Evolutionary conservation across 352 stramenopile species (phyloP).

Genomic region (Pythium grandisporangium): DNA sequence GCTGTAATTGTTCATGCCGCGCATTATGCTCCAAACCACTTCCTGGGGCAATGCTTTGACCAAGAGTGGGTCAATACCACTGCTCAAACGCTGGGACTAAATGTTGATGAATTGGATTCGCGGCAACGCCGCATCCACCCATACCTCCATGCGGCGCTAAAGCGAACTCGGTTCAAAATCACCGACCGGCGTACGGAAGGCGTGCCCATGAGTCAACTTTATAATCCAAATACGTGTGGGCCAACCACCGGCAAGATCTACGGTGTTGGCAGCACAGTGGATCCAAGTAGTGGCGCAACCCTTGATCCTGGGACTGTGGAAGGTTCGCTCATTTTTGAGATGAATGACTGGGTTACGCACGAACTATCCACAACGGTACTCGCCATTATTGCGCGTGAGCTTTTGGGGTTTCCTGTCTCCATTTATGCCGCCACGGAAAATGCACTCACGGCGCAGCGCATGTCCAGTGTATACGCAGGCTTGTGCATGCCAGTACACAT

Average conservation of each 20-base stretch:
- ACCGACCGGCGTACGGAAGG: slow-evolving; percentile 11
- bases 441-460: slow-evolving; percentile 16
- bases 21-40: slow-evolving; percentile 22
- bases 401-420: slow-evolving; percentile 6
- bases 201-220: not conserved
- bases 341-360: slow-evolving; percentile 13
- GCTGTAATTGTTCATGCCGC: too few relatives aligned
- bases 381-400: slow-evolving; percentile 17
- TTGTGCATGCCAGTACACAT: slow-evolving; percentile 23
- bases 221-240: slow-evolving; percentile 10
- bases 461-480: slow-evolving; percentile 13
- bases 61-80: slow-evolving; percentile 16
- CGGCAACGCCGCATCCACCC: slow-evolving; percentile 9
- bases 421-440: not conserved
- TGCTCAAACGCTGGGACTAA: slow-evolving; percentile 3
- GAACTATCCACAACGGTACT: slow-evolving; percentile 17
- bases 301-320: slow-evolving; percentile 6
- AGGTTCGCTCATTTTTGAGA: slow-evolving; percentile 20
- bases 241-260: slow-evolving; percentile 7
- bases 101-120: slow-evolving; percentile 1
- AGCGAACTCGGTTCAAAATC: slow-evolving; percentile 11
- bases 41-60: slow-evolving; percentile 21
- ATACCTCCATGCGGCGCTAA: slow-evolving; percentile 16
- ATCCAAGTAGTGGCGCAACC: slow-evolving; percentile 10
- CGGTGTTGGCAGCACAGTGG: slow-evolving; percentile 7